These are phyloP conservation scores for Cymbopogon citratus DNA, from an alignment of 176 grass and related monocot genomes.

Conservation along the genomic window DNA sequence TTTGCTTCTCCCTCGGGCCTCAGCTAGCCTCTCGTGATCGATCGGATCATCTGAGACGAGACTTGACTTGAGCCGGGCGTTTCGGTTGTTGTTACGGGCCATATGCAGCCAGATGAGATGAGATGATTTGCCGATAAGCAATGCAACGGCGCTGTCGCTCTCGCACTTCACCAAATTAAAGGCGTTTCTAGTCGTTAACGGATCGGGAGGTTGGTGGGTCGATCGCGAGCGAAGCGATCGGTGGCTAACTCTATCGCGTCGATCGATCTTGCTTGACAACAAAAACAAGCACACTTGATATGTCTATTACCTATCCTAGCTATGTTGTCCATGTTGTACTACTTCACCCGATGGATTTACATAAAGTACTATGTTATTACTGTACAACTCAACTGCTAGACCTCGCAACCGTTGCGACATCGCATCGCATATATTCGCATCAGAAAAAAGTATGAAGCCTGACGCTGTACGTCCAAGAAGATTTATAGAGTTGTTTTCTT, in stretches of 20 bases:
- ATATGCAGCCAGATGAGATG: neutral
- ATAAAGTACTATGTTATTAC: neutral
- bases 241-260: neutral
- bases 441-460: neutral
- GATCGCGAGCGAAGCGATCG: neutral
- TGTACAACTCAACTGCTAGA: too few species aligned
- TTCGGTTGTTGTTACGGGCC: conserved; percentile 15
- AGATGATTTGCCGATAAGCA: neutral
- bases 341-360: neutral
- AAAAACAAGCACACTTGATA: conserved; percentile 10
- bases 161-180: conserved; percentile 3
- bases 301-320: neutral
- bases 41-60: neutral
- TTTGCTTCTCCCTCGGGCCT: neutral
- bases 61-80: neutral
- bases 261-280: conserved; percentile 25
- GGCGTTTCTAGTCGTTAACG: neutral
- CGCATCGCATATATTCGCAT: neutral
- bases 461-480: neutral
- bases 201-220: conserved; percentile 32
- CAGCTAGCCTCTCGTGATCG: neutral
- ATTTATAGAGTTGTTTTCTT: neutral
- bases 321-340: too few species aligned
- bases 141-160: conserved; percentile 1
- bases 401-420: neutral